Base-by-base conservation (phyloP, 257 asterid species). In the Ilex aquifolium region DNA sequence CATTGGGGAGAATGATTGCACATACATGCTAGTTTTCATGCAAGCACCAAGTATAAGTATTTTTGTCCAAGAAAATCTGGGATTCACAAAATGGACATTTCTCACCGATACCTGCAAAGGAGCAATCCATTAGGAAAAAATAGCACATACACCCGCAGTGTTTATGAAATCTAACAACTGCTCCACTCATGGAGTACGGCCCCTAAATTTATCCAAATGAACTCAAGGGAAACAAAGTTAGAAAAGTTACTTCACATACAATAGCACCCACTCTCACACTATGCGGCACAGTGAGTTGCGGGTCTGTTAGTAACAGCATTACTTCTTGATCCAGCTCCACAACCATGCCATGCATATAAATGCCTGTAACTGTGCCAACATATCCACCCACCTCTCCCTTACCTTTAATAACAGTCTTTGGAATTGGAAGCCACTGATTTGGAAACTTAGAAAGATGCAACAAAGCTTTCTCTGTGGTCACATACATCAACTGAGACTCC, bases 1-100 rank as follows among this genome's bases (percentile, higher is more conserved):
- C 61, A 87, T 67, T 9, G 90, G 90, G 57, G 99, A 93, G 83
- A 89, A 93, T 65, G 95, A 74, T 77, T 87, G 83, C 77, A 93
- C 72, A 56, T 49, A 74, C 67, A 90, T 64, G 66, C 83, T 85
- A 57, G 96, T 85, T 73, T 79, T 83, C 66, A 70, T 66, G 77
- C 97, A 89, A 73, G 94, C 85, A 62, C 96, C 99, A 64, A 93
- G 95, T 66, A 90, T 67, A 70, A 87, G 74, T 73, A 76, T 74
- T 76, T 83, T 81, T 53, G 86, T 80, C 97, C 97, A 93, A 5
- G 77, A 69, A 76, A 83, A 93, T 72, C 76, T 78, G 44, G 99
- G 88, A 69, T 79, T 82, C 64, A 90, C 82, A 59, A 93, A 76
- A 77, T 93, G 97, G 56, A 80, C 91, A 63, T 90, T 85, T 71